Base-by-base conservation (phyloP, 2,329 filamentous ascomycete genomes). In the Penicillium sclerotigenum region DNA sequence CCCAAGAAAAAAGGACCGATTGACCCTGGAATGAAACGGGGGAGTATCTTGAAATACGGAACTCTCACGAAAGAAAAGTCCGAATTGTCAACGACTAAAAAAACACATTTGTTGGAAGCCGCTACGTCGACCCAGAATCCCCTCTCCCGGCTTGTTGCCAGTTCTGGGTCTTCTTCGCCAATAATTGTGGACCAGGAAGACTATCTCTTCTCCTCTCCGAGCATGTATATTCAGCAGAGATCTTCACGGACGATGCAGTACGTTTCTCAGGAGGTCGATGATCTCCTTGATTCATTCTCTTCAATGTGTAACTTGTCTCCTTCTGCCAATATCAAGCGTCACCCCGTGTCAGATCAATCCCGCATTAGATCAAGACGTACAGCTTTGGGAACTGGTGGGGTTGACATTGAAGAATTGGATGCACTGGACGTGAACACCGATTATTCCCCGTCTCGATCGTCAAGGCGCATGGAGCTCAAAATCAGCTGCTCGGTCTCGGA, bases 31-130 rank as follows among this genome's bases (percentile, higher is more conserved):
- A 77, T 77, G 75, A 74, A 72, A 54, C 65, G 65, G 10, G 74
- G 74, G 13, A 74, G 72, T 29, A 75, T 77, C 29, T 58, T 74
- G 56, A 75, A 73, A 59, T 77, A 75, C 46, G 69, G 73, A 14
- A 74, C 68, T 5, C 66, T 76, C 24, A 71, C 70, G 3, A 77
- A 76, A 52, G 68, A 71, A 38, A 68, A 48, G 16, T 66, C 67
- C 2, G 63, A 68, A 28, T 57, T 73, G 8, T 65, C 66, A 36
- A 57, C 66, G 29, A 60, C 61, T n/a, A 70, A 67, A 45, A 61
- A 69, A 22, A 58, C 66, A 2, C 67, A 68, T 10, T 59, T 74
- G 22, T 59, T 72, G 13, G 68, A 71, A 28, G 67, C 67, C 4
- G 64, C 67, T 26, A 58, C 62, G 4, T 52, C 61, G 4, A 56